Base-by-base conservation (phyloP, 805 yeast species). In the Saccharomyces kudriavzevii region DNA sequence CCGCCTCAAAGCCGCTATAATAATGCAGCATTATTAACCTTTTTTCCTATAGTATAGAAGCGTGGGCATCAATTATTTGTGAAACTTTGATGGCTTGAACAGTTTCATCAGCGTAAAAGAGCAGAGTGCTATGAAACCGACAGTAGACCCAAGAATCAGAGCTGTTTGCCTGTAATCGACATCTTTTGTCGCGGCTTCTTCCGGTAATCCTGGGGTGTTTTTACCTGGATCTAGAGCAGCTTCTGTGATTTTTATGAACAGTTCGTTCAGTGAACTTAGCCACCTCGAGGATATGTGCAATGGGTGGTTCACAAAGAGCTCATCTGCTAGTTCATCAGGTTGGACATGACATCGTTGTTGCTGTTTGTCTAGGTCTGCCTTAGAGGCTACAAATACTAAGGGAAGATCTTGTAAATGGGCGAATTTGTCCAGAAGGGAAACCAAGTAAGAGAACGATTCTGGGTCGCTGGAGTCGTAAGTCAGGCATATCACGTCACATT, bases 401-500 rank as follows among this genome's bases (percentile, higher is more conserved):
- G 99, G 99, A 2, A 94, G 71, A 51, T 78, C 77, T 59, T 84
- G 80, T 20, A 85, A 70, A 30, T 74, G 72, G 1, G 83, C 79
- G 62, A 85, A 82, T 57, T 74, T 77, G 29, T 77, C 73, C 13
- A 90, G 72, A n/a, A 91, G 67, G 20, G 86, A 86, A 27, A 87
- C 85, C 51, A 91, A 71, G 65, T 87, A 83, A 52, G 90, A 87
- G 68, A 94, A 94, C 46, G 96, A 88, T 52, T 92, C 96, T 0
- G 99, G 97, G 65, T 94, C 97, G 0, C 97, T 85, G 0, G 97
- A 89, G 66, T 94, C 99, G 69, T 94, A 94, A 0, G 90, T 78
- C 63, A 87, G 78, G 68, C 98, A 94, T 1, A 94, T 66, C 2
- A 90, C 96, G 67, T 94, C 99, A 70, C 98, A 94, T 50, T 85